Conservation (phyloP, 371 early-diverging fungal species). For the Catenaria anguillulae region DNA sequence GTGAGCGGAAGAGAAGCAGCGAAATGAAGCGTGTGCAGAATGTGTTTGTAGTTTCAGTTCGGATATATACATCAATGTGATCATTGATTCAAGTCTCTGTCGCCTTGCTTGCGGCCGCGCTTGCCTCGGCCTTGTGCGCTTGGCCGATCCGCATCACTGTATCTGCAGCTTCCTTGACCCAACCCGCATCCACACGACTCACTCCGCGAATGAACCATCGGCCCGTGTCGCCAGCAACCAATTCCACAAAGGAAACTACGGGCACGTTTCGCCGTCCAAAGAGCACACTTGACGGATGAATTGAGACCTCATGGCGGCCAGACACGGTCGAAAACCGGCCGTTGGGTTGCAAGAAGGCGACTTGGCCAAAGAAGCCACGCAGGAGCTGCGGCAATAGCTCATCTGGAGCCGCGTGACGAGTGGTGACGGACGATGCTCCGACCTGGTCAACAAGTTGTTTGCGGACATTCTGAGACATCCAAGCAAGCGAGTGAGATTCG, state of each 20-base stretch:
- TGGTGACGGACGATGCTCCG: slow-evolving; percentile 16
- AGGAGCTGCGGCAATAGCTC: slow-evolving; percentile 68
- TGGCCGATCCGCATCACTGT: neutral
- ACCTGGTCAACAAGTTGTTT: slow-evolving; percentile 64
- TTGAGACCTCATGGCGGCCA: slow-evolving; percentile 54
- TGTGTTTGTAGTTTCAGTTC: too few relatives aligned
- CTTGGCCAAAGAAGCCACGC: slow-evolving; percentile 78
- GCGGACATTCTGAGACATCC: slow-evolving; percentile 47
- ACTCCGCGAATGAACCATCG: slow-evolving; percentile 5
- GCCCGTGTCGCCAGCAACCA: slow-evolving; percentile 12
- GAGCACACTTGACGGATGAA: slow-evolving; percentile 79
- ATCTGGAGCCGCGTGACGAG: slow-evolving; percentile 45
- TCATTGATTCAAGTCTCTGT: too few relatives aligned
- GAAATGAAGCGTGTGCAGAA: too few relatives aligned
- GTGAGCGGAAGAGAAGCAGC: too few relatives aligned
- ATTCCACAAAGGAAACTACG: slow-evolving; percentile 26
- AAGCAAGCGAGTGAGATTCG: neutral
- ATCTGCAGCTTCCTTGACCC: neutral
- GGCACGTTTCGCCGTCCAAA: slow-evolving; percentile 45
- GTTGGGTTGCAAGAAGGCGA: slow-evolving; percentile 75
- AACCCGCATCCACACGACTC: neutral
- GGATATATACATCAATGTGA: too few relatives aligned
- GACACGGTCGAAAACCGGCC: slow-evolving; percentile 68
- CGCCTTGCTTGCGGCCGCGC: too few relatives aligned
- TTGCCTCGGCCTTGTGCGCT: too few relatives aligned